A percentile compares a stretch with the other conserved stretches of the same genome.
phyloP scores from a whole-genome alignment of 1,284 basidiomycete genomes.

The Fomitopsis betulina region DNA sequence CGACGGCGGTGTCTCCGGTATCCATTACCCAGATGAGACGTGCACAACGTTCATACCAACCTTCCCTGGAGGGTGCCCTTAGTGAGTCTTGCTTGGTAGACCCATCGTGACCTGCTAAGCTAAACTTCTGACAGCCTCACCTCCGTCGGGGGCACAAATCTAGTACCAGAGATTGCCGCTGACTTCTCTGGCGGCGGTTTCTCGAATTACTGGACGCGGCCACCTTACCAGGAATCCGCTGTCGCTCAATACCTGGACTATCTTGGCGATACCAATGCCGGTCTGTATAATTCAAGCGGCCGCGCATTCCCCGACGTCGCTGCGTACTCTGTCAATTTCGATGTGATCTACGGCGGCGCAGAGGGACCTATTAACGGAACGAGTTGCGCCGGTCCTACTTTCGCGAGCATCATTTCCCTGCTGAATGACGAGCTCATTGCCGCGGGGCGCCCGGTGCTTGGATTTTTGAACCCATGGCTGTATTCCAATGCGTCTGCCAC shows the following conservation, averaged over 20 bases:
- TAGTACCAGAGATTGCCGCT: slow-evolving; percentile 42
- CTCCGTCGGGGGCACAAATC: background rate
- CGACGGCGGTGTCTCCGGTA: slow-evolving; percentile 55
- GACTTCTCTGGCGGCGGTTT: slow-evolving; percentile 63
- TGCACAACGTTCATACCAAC: slow-evolving; percentile 51
- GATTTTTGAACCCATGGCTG: slow-evolving; percentile 45
- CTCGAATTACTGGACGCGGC: slow-evolving; percentile 51
- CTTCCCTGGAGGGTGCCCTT: slow-evolving; percentile 63
- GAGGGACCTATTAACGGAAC: slow-evolving; percentile 45
- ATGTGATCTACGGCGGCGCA: slow-evolving; percentile 45
- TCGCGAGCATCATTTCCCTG: slow-evolving; percentile 50
- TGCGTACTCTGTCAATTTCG: slow-evolving; percentile 38
- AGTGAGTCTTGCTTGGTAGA: slow-evolving; percentile 53
- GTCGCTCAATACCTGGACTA: slow-evolving; percentile 37
- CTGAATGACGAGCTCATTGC: slow-evolving; percentile 54
- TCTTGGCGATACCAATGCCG: slow-evolving; percentile 42
- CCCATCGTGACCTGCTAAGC: slow-evolving; percentile 39
- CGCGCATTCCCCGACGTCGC: slow-evolving; percentile 7
- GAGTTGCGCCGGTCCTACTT: slow-evolving; percentile 36
- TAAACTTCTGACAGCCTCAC: background rate
- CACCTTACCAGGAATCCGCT: slow-evolving; percentile 44
- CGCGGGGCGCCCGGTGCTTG: slow-evolving; percentile 36
- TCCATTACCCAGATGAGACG: slow-evolving; percentile 41
- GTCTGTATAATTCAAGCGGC: slow-evolving; percentile 48
- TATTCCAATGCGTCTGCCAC: slow-evolving; percentile 27